A percentile compares a stretch with the other conserved stretches of the same genome.
Conservation (phyloP, 768 basidiomycete genomes). For the Boletus barrowsii region DNA sequence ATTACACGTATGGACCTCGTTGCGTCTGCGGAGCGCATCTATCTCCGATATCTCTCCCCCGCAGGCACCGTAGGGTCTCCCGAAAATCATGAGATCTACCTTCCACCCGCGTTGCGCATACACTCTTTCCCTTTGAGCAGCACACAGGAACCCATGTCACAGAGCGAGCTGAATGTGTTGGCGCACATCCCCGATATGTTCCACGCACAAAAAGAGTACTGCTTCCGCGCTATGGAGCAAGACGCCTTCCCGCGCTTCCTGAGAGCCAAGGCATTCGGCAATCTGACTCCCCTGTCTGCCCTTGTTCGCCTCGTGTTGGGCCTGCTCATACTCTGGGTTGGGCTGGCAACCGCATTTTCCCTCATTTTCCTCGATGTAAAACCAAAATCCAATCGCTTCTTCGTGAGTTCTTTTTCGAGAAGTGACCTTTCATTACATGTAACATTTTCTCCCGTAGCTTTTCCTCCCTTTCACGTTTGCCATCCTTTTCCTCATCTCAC, state of each 20-base stretch:
- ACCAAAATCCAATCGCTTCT: constrained; percentile 89
- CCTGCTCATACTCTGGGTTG: constrained; percentile 89
- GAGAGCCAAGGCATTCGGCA: constrained; percentile 96
- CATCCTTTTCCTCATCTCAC: constrained; percentile 86
- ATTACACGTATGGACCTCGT: constrained; percentile 89
- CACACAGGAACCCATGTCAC: constrained; percentile 65
- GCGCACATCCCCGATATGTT: constrained; percentile 96
- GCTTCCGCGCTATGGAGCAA: constrained; percentile 94
- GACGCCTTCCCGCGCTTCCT: constrained; percentile 93
- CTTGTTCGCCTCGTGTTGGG: constrained; percentile 84
- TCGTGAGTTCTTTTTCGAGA: constrained; percentile 60
- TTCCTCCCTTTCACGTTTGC: constrained; percentile 93
- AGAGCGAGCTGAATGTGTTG: constrained; percentile 66
- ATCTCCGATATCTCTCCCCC: constrained; percentile 87
- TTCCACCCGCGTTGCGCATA: constrained; percentile 89
- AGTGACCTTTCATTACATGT: not conserved
- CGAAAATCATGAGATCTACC: constrained; percentile 97
- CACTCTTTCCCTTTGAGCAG: constrained; percentile 85
- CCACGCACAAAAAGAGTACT: constrained; percentile 95
- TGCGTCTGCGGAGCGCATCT: constrained; percentile 94
- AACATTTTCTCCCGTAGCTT: constrained; percentile 49
- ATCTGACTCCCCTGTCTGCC: constrained; percentile 88
- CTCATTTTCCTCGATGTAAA: constrained; percentile 91
- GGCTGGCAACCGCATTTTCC: constrained; percentile 84
- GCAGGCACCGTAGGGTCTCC: constrained; percentile 71